These are phyloP conservation scores for Danielia oregonensis DNA, from an alignment of 805 yeast genomes.

Conservation along the genomic window DNA sequence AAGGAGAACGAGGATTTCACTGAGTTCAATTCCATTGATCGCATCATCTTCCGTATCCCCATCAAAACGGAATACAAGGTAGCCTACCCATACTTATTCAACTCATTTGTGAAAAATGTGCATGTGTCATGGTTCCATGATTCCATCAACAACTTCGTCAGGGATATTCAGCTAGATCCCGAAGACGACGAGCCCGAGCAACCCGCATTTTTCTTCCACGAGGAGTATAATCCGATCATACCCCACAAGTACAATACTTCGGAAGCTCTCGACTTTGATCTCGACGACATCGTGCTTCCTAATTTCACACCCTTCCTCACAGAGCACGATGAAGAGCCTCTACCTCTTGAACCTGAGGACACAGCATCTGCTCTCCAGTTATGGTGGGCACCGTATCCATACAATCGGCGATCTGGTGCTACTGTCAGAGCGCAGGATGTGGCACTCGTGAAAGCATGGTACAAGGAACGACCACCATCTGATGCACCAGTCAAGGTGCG, in stretches of 20 bases:
- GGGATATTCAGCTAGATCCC: slow-evolving; percentile 37
- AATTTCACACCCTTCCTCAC: slow-evolving; percentile 50
- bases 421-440: slow-evolving; percentile 88
- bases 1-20: slow-evolving; percentile 72
- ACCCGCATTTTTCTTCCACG: slow-evolving; percentile 51
- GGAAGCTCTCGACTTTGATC: slow-evolving; percentile 17
- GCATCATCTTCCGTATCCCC: slow-evolving; percentile 77
- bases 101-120: slow-evolving; percentile 68
- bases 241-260: slow-evolving; percentile 19
- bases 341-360: slow-evolving; percentile 38
- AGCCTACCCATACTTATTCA: slow-evolving; percentile 83
- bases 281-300: slow-evolving; percentile 26
- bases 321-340: slow-evolving; percentile 2
- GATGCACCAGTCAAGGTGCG: slow-evolving; percentile 72
- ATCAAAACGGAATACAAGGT: slow-evolving; percentile 79
- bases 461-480: slow-evolving; percentile 60
- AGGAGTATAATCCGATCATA: slow-evolving; percentile 53
- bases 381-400: slow-evolving; percentile 85
- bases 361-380: slow-evolving; percentile 54
- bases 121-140: slow-evolving; percentile 59
- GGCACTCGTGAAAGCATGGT: slow-evolving; percentile 80
- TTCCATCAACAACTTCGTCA: slow-evolving; percentile 50
- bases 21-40: slow-evolving; percentile 85
- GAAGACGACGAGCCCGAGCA: slow-evolving; percentile 1
- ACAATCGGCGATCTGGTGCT: slow-evolving; percentile 66